These are phyloP conservation scores for Colletotrichum musae DNA, from an alignment of 2,329 filamentous ascomycete genomes.

Conservation along the genomic window DNA sequence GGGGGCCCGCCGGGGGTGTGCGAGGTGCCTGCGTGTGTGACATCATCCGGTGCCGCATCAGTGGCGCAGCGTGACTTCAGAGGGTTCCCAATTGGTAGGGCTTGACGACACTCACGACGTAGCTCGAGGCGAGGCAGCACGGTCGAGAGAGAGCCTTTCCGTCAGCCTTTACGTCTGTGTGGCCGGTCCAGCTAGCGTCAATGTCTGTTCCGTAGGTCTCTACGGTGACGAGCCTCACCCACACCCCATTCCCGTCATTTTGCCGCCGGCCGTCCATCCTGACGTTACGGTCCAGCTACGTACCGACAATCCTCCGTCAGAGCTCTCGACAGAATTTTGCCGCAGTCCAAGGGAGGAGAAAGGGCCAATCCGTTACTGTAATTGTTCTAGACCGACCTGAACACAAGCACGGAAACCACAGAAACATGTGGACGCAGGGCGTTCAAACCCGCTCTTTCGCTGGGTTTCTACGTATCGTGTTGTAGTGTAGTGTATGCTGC, in stretches of 20 bases:
- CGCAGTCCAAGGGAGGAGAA: conserved; percentile 18
- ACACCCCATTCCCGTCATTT: conserved; percentile 1
- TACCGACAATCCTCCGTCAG: conserved; percentile 33
- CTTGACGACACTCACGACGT: conserved; percentile 39
- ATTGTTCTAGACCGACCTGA: conserved; percentile 15
- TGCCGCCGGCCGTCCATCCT: conserved; percentile 4
- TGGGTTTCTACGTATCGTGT: not conserved
- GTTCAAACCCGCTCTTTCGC: conserved; percentile 20
- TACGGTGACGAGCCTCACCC: conserved; percentile 22
- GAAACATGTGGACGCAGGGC: conserved; percentile 9
- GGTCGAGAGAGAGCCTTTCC: conserved; percentile 16
- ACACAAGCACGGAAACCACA: conserved; percentile 4
- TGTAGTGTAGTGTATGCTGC: no score
- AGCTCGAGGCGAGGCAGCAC: conserved; percentile 22
- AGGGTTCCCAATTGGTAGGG: conserved; percentile 32
- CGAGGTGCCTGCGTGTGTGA: conserved; percentile 5
- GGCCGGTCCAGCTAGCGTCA: not conserved
- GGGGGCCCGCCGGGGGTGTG: not conserved
- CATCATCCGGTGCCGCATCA: conserved; percentile 33
- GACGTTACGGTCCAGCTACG: conserved; percentile 26
- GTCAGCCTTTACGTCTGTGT: conserved; percentile 41
- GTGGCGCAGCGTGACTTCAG: conserved; percentile 40
- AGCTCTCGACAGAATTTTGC: conserved; percentile 13
- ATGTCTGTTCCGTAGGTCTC: not conserved
- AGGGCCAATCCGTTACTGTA: conserved; percentile 29